Evolutionary conservation across 352 stramenopile genomes (phyloP).

Genomic region (Phytopythium ostracodes): DNA sequence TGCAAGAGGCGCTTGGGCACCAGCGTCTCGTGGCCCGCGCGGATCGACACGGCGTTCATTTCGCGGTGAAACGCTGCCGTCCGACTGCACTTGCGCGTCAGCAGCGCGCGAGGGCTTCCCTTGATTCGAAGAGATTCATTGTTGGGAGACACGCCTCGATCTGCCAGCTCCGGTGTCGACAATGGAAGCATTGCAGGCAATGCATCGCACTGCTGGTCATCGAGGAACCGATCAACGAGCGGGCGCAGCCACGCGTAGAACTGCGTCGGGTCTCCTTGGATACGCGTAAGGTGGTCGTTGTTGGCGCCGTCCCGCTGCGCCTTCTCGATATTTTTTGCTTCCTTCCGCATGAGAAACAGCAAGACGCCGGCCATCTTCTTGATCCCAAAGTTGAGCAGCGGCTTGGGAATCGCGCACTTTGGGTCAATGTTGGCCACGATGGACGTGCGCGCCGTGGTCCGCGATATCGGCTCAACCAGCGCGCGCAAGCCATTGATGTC

Average conservation of each 20-base stretch:
- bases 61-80: slow-evolving; percentile 34
- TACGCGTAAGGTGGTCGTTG: slow-evolving; percentile 58
- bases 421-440: slow-evolving; percentile 80
- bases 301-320: slow-evolving; percentile 33
- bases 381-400: slow-evolving; percentile 76
- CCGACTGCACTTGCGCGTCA: slow-evolving; percentile 19
- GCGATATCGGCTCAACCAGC: slow-evolving; percentile 69
- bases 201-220: slow-evolving; percentile 29
- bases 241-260: slow-evolving; percentile 75
- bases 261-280: slow-evolving; percentile 60
- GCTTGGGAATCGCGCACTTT: slow-evolving; percentile 66
- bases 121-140: not conserved
- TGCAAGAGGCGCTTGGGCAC: slow-evolving; percentile 19
- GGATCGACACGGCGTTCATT: slow-evolving; percentile 5
- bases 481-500: slow-evolving; percentile 71
- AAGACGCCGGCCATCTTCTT: slow-evolving; percentile 81
- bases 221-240: slow-evolving; percentile 66
- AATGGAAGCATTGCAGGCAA: slow-evolving; percentile 31
- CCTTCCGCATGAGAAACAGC: slow-evolving; percentile 68
- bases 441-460: slow-evolving; percentile 58
- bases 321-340: slow-evolving; percentile 78
- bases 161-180: not conserved
- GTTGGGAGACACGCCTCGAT: not conserved
- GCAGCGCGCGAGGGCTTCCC: slow-evolving; percentile 13
- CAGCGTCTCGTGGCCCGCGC: not conserved